A percentile compares a stretch with the other conserved stretches of the same genome.
phyloP scores from a whole-genome alignment of 2,329 filamentous ascomycete species.

The Talaromyces sp. region DNA sequence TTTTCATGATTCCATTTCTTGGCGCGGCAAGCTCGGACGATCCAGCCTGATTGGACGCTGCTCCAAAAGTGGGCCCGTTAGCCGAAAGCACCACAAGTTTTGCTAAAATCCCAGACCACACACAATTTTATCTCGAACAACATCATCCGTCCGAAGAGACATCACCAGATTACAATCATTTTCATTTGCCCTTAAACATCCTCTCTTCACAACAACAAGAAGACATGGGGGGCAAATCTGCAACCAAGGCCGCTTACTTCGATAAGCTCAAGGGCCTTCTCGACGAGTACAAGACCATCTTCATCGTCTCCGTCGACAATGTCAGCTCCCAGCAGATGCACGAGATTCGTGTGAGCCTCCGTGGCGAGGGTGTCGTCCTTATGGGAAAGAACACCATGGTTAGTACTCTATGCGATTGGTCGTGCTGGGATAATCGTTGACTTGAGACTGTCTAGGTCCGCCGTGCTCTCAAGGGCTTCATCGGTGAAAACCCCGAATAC shows the following conservation, averaged over 20 bases:
- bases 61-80: constrained; percentile 27
- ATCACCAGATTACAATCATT: constrained; percentile 23
- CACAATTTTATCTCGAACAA: constrained; percentile 19
- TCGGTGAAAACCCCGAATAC: constrained; percentile 88
- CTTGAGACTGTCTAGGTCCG: constrained; percentile 60
- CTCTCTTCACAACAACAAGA: constrained; percentile 86
- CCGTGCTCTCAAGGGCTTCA: constrained; percentile 94
- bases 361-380: constrained; percentile 87
- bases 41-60: constrained; percentile 11
- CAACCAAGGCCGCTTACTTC: constrained; percentile 96
- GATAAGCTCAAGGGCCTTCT: constrained; percentile 98
- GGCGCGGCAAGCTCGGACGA: constrained; percentile 1
- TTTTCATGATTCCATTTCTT: constrained; percentile 14
- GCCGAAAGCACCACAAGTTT: constrained; percentile 38
- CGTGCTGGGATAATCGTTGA: constrained; percentile 16
- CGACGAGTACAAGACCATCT: constrained; percentile 94
- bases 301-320: constrained; percentile 99
- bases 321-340: constrained; percentile 99
- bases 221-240: constrained; percentile 98
- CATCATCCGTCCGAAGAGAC: constrained; percentile 29
- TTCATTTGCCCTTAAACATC: constrained; percentile 94
- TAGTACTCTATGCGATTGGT: constrained; percentile 21
- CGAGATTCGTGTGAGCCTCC: constrained; percentile 93
- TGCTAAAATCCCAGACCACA: constrained; percentile 20
- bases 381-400: constrained; percentile 99